Evolutionary conservation across 2,329 filamentous ascomycete species (phyloP), one percentile per base, ranked within the genome.

Genomic region (Lachnellula hyalina): DNA sequence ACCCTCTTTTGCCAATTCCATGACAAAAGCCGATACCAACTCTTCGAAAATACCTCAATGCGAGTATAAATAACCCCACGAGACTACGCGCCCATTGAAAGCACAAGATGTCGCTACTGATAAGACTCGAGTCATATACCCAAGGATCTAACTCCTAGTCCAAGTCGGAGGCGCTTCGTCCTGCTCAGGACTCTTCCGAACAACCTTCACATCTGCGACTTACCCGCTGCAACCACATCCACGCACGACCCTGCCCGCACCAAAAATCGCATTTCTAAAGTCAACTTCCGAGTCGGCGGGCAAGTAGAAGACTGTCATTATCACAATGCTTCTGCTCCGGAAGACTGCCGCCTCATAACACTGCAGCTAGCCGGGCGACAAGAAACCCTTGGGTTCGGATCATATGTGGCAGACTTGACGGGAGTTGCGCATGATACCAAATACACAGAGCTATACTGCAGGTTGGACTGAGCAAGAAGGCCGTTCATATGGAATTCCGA

Each of bases 401-500:
- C 85, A 0, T 90, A 89, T 60, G 79, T 76, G 1, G 72, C 82
- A 7, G 83, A 89, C 59, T 79, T 79, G 0, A 67, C 72, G 0
- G 86, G 86, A 1, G 71, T 87, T 19, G 78, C 84, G 0, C 84
- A 87, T 63, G 89, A 89, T 65, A 82, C 81, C 0, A 71, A 75
- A 14, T 86, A 86, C 67, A 81, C 58, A 73, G 78, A 15, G 75
- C 78, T 19, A 84, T 81, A 0, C 75, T 90, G 0, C 84, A 90
- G 61, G 80, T 88, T 17, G 86, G 87, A 0, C 74, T 90, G 0
- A 87, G 86, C 4, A 86, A 90, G 67, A 89, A 89, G 67, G 76
- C 83, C 5, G 86, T 85, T 0, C 86, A 86, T 0, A 88, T 90
- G 84, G 82, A 90, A 63, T 75, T 90, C 1, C 79, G 0, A 84